A percentile compares a stretch with the other conserved stretches of the same genome.
phyloP scores from a whole-genome alignment of 352 stramenopile genomes.

The Pythium sp. region DNA sequence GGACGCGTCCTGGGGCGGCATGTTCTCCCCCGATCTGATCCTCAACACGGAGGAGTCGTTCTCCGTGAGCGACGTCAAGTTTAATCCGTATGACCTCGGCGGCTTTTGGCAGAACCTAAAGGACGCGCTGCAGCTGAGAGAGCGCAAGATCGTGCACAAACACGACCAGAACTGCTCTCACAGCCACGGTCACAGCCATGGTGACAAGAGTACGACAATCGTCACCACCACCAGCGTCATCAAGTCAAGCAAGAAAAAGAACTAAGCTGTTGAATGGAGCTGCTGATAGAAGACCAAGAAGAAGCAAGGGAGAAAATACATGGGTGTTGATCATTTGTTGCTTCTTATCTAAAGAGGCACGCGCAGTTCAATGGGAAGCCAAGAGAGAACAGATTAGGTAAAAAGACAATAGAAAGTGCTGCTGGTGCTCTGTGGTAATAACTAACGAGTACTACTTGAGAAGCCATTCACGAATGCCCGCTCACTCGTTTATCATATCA shows the following conservation, averaged over 20 bases:
- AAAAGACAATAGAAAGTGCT: background rate
- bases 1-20: slow-evolving; percentile 71
- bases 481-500: background rate
- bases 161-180: background rate
- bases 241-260: slow-evolving; percentile 30
- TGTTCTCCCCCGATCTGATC: slow-evolving; percentile 68
- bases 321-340: slow-evolving; percentile 10
- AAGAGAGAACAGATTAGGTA: background rate
- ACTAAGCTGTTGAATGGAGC: slow-evolving; percentile 12
- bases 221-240: background rate
- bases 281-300: background rate
- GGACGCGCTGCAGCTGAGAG: slow-evolving; percentile 47
- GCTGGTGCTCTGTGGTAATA: background rate
- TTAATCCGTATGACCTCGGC: slow-evolving; percentile 71
- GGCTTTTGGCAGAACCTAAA: slow-evolving; percentile 57
- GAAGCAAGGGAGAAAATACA: background rate
- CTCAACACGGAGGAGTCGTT: slow-evolving; percentile 73
- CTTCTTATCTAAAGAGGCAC: slow-evolving; percentile 11
- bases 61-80: slow-evolving; percentile 69
- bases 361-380: slow-evolving; percentile 6
- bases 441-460: background rate
- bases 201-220: background rate
- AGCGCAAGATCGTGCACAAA: background rate
- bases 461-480: background rate
- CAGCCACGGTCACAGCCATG: slow-evolving; percentile 4